phyloP scores from a whole-genome alignment of 2,329 filamentous ascomycete species.

The Ophiostoma ips region DNA sequence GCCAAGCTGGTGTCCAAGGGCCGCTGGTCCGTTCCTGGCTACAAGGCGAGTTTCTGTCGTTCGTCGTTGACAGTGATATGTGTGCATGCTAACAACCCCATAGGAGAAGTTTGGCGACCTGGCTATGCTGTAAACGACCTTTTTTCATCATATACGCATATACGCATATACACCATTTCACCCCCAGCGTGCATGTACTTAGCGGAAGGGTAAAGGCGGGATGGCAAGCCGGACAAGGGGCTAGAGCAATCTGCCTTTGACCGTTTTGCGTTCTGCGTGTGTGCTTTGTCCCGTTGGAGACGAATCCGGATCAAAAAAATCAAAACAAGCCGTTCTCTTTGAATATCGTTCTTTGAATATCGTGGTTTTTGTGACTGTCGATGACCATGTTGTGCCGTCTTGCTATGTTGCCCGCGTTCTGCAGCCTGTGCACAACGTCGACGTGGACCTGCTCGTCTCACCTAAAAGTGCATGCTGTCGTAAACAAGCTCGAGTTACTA shows the following conservation, averaged over 20 bases:
- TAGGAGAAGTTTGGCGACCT: constrained; percentile 99
- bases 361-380: too few relatives aligned
- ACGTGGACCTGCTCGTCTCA: too few relatives aligned
- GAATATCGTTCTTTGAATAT: neutral
- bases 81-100: constrained; percentile 30
- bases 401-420: too few relatives aligned
- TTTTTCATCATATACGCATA: constrained; percentile 19
- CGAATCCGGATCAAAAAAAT: neutral
- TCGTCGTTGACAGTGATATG: neutral
- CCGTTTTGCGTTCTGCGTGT: neutral
- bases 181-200: constrained; percentile 41
- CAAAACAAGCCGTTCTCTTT: neutral
- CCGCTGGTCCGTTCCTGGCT: constrained; percentile 94
- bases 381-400: too few relatives aligned
- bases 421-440: too few relatives aligned
- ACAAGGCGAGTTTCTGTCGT: constrained; percentile 62
- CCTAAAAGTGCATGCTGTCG: too few relatives aligned
- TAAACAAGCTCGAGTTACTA: too few relatives aligned
- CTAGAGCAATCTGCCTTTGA: neutral
- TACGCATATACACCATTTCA: constrained; percentile 14
- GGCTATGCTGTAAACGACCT: constrained; percentile 63
- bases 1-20: constrained; percentile 90
- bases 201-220: constrained; percentile 54
- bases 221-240: constrained; percentile 15
- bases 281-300: neutral